Percentiles rank a stretch among this genome's conserved stretches.
These are phyloP conservation scores for Colletotrichum aenigma DNA, from an alignment of 2,329 filamentous ascomycete genomes.

Conservation along the genomic window DNA sequence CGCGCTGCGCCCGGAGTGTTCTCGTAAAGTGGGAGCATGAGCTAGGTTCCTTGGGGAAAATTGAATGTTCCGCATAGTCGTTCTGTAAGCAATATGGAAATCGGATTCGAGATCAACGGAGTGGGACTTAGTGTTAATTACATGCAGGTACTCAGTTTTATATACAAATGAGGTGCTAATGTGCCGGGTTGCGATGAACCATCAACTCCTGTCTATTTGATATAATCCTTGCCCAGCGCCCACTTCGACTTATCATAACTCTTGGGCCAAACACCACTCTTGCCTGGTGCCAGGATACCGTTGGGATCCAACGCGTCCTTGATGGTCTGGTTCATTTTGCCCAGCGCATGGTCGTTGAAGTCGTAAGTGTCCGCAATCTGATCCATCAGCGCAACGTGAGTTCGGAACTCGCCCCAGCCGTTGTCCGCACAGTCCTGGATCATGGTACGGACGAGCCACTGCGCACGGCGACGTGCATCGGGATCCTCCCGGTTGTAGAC, in stretches of 20 bases:
- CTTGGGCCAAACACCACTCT: slow-evolving; percentile 39
- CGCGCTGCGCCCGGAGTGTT: background rate
- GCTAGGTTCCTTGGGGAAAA: accelerated
- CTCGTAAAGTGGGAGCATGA: background rate
- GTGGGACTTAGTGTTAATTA: background rate
- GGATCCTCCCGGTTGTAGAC: slow-evolving; percentile 52
- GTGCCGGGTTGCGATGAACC: background rate
- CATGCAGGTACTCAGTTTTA: background rate
- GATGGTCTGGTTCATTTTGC: slow-evolving; percentile 46
- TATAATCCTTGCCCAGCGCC: slow-evolving; percentile 2
- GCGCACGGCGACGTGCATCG: slow-evolving; percentile 35
- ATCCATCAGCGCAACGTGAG: slow-evolving; percentile 50
- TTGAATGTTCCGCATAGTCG: background rate
- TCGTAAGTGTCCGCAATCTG: slow-evolving; percentile 51
- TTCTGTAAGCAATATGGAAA: background rate
- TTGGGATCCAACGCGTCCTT: slow-evolving; percentile 50
- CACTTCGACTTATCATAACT: slow-evolving; percentile 19
- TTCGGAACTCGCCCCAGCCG: slow-evolving; percentile 51
- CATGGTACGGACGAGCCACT: slow-evolving; percentile 35
- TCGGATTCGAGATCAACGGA: background rate
- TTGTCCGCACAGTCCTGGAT: slow-evolving; percentile 43
- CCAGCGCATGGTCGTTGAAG: slow-evolving; percentile 44
- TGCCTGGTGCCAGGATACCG: slow-evolving; percentile 37
- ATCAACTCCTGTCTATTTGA: background rate
- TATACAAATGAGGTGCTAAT: background rate